These are phyloP conservation scores for Tephrocybe sp. DNA, from an alignment of 768 basidiomycete genomes.

Conservation along the genomic window DNA sequence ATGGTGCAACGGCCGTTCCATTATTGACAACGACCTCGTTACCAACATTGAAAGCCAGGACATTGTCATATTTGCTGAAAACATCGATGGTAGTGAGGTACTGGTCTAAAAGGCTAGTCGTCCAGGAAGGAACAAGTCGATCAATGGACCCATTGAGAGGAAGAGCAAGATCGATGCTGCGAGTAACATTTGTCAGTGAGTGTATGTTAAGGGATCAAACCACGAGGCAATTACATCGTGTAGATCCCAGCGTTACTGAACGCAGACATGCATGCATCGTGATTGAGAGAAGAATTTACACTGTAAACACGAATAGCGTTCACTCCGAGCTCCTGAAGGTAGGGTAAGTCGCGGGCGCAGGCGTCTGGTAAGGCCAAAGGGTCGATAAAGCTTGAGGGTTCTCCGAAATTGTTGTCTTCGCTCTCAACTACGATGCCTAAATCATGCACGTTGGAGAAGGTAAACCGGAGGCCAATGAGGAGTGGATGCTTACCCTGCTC, in stretches of 20 bases:
- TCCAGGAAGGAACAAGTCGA: conserved; percentile 71
- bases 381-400: conserved; percentile 77
- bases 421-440: conserved; percentile 42
- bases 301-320: conserved; percentile 87
- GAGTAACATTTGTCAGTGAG: neutral
- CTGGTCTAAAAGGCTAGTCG: conserved; percentile 72
- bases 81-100: conserved; percentile 76
- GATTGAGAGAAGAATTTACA: conserved; percentile 78
- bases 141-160: conserved; percentile 87
- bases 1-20: conserved; percentile 65
- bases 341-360: conserved; percentile 79
- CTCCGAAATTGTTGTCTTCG: conserved; percentile 59
- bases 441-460: neutral
- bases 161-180: conserved; percentile 80
- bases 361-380: conserved; percentile 65
- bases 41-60: conserved; percentile 86
- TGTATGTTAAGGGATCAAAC: conserved; percentile 6
- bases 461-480: neutral
- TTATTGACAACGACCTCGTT: conserved; percentile 70
- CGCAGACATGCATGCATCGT: conserved; percentile 81
- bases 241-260: conserved; percentile 83
- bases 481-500: conserved; percentile 54
- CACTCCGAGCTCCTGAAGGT: conserved; percentile 70
- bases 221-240: conserved; percentile 60
- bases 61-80: conserved; percentile 85